Evolutionary conservation across 371 early-diverging fungal species (phyloP).

Genomic region (Mucor irregularis): DNA sequence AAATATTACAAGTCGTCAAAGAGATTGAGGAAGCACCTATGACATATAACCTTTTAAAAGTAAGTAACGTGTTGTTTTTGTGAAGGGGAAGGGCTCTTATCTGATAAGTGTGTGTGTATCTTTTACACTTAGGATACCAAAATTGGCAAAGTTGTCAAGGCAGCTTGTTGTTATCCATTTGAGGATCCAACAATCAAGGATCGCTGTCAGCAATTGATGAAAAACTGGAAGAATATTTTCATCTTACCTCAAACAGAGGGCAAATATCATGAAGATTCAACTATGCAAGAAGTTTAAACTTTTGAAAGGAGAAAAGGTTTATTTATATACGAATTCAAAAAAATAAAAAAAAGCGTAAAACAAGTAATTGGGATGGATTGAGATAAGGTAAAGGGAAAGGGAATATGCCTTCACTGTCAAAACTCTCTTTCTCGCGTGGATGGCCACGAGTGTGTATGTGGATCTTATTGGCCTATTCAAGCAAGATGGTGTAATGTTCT

Average conservation of each 20-base stretch:
- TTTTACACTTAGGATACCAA: slow-evolving; percentile 43
- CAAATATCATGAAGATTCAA: slow-evolving; percentile 4
- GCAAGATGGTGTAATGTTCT: too few species aligned
- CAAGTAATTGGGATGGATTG: not conserved
- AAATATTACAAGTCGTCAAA: slow-evolving; percentile 38
- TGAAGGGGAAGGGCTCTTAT: too few species aligned
- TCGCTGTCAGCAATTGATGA: slow-evolving; percentile 44
- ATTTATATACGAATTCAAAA: not conserved
- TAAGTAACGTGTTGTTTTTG: slow-evolving; percentile 11
- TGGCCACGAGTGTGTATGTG: too few species aligned
- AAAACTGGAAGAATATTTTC: slow-evolving; percentile 37
- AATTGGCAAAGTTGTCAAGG: slow-evolving; percentile 52
- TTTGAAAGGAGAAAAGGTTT: not conserved
- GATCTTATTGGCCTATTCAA: too few species aligned
- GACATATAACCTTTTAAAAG: slow-evolving; percentile 46
- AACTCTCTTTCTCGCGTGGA: too few species aligned
- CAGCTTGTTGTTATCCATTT: slow-evolving; percentile 40
- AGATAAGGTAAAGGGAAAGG: too few species aligned
- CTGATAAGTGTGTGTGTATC: too few species aligned
- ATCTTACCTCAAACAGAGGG: slow-evolving; percentile 15
- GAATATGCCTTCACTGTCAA: too few species aligned
- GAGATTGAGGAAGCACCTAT: slow-evolving; percentile 49
- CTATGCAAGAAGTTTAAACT: slow-evolving; percentile 6
- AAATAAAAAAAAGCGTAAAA: not conserved
- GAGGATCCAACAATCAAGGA: slow-evolving; percentile 36